Evolutionary conservation across 2,329 filamentous ascomycete species (phyloP).

Genomic region (Aspergillus ustus): DNA sequence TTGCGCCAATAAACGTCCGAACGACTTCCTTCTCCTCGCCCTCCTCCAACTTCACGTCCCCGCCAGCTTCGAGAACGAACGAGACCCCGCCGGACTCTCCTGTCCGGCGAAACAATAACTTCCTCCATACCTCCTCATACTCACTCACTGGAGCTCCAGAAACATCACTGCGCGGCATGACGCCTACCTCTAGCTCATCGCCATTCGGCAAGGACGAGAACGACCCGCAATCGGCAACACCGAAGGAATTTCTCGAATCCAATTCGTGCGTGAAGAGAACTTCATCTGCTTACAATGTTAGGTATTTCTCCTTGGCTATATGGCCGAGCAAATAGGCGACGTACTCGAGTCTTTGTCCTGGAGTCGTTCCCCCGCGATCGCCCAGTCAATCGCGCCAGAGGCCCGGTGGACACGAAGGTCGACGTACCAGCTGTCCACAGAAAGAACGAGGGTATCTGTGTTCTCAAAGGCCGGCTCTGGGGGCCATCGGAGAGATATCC

Average conservation of each 20-base stretch:
- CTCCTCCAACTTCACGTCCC: slow-evolving; percentile 12
- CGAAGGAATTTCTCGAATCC: slow-evolving; percentile 43
- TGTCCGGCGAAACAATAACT: slow-evolving; percentile 42
- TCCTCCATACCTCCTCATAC: slow-evolving; percentile 72
- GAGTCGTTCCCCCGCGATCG: slow-evolving; percentile 47
- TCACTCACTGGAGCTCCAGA: slow-evolving; percentile 36
- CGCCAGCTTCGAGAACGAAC: slow-evolving; percentile 36
- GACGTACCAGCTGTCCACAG: slow-evolving; percentile 49
- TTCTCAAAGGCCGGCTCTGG: slow-evolving; percentile 47
- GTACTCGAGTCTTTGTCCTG: slow-evolving; percentile 43
- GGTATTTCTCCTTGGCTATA: neutral
- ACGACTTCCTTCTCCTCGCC: slow-evolving; percentile 26
- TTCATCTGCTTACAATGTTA: slow-evolving; percentile 27
- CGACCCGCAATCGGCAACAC: slow-evolving; percentile 40
- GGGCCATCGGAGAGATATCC: slow-evolving; percentile 50
- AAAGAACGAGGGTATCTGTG: slow-evolving; percentile 51
- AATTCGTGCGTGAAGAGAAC: slow-evolving; percentile 46
- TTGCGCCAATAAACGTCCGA: slow-evolving; percentile 36
- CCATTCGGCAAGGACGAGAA: slow-evolving; percentile 46
- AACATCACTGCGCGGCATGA: slow-evolving; percentile 44
- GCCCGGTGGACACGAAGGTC: slow-evolving; percentile 47
- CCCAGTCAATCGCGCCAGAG: slow-evolving; percentile 47
- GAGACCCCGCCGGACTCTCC: slow-evolving; percentile 31
- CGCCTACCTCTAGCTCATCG: slow-evolving; percentile 45
- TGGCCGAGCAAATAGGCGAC: slow-evolving; percentile 15